A percentile compares a stretch with the other conserved stretches of the same genome.
Conservation (phyloP, 345 rosid species). For the Arabis alpina region DNA sequence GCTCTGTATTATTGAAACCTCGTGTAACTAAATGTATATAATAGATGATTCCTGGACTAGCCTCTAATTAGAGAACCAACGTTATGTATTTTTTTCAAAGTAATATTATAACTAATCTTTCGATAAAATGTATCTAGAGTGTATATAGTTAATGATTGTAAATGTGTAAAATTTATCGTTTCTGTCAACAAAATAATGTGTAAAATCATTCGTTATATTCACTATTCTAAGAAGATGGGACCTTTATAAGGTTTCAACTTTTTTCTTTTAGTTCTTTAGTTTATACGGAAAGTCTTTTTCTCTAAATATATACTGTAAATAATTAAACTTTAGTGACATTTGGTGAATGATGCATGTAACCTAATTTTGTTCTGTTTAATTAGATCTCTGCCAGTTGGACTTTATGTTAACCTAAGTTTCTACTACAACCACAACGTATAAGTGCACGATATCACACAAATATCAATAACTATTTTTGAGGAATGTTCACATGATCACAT, state of each 20-base stretch:
- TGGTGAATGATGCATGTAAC: not conserved
- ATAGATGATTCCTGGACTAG: no score
- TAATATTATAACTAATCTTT: no score
- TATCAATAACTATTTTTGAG: not conserved
- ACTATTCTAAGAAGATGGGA: not conserved
- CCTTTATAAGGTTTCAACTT: not conserved
- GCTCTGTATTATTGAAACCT: slow-evolving; percentile 23
- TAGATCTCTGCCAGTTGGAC: slow-evolving; percentile 12
- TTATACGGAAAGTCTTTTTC: not conserved
- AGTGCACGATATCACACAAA: not conserved
- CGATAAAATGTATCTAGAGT: no score
- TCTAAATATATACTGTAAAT: not conserved
- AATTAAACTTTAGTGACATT: not conserved
- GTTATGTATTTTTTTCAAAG: not conserved
- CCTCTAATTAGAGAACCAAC: no score
- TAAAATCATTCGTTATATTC: not conserved
- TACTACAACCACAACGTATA: slow-evolving; percentile 1
- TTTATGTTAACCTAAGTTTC: slow-evolving; percentile 20
- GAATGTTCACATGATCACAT: no score
- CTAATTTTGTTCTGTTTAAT: not conserved
- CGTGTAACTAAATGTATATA: not conserved
- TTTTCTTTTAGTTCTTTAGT: not conserved
- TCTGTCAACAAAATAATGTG: not conserved
- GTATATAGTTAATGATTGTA: no score
- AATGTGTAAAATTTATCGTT: no score